Conservation (phyloP, 78 protist genomes). For the Mastigamoeba balamuthi region DNA sequence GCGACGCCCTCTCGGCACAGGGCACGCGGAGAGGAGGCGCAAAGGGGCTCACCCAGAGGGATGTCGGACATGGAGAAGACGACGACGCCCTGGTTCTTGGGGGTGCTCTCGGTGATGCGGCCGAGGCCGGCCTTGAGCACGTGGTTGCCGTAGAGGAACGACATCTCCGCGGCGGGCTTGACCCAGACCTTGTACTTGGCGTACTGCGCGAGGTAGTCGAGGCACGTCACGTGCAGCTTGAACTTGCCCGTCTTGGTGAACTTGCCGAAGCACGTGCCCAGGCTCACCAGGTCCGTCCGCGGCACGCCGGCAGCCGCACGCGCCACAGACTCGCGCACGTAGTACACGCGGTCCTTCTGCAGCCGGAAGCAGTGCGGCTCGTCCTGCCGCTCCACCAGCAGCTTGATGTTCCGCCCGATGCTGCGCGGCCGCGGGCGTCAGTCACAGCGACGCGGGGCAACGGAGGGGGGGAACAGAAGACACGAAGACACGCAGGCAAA, state of each 20-base stretch:
- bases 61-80: constrained; percentile 85
- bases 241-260: constrained; percentile 90
- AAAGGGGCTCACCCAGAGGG: constrained; percentile 83
- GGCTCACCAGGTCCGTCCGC: constrained; percentile 59
- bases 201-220: constrained; percentile 89
- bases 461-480: neutral
- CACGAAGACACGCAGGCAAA: neutral
- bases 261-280: constrained; percentile 95
- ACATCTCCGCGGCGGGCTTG: constrained; percentile 89
- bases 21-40: neutral
- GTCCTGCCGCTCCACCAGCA: constrained; percentile 87
- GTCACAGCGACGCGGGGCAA: neutral
- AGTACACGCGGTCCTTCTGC: constrained; percentile 92
- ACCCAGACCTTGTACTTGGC: constrained; percentile 95
- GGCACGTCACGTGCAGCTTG: constrained; percentile 89
- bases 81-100: constrained; percentile 88
- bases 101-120: constrained; percentile 94
- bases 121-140: constrained; percentile 94
- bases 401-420: constrained; percentile 89
- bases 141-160: constrained; percentile 96
- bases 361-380: constrained; percentile 91
- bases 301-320: constrained; percentile 38
- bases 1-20: neutral
- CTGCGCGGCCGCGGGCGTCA: constrained; percentile 9
- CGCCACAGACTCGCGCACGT: constrained; percentile 44